Evolutionary conservation across 768 basidiomycete species (phyloP), one percentile per base, ranked within the genome.

Genomic region (Collybia sordida): DNA sequence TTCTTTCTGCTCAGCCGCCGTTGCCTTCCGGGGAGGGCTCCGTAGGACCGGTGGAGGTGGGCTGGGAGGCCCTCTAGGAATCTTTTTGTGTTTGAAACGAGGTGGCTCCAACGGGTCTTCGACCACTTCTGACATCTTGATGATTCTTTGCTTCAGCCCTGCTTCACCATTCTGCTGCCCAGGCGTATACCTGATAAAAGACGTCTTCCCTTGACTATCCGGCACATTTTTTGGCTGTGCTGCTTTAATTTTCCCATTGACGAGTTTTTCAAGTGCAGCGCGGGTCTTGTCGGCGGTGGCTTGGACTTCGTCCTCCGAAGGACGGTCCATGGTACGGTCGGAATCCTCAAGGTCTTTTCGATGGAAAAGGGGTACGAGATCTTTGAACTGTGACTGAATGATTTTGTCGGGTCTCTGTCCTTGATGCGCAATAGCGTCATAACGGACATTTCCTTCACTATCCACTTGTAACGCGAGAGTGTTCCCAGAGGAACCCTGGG

Each of bases 101-200:
- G 97, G 93, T 7, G 97, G 97, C 64, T 98, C 97, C 55, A 99
- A 67, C 1, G 97, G 97, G 66, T 99, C 97, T 70, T 99, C 97
- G 4, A 94, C 92, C 9, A 98, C 90, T 57, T 96, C 93, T 8
- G 93, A 85, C 95, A 99, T 98, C 69, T 99, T 99, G 70, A 99
- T 98, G 60, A 99, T 98, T 49, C 96, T 75, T 67, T 99, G 97
- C 66, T 95, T 90, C 61, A 93, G 65, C 4, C 82, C 88, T 6
- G 64, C 69, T 22, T 78, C 73, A 34, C 82, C 83, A 57, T 78
- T 80, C 65, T 94, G 91, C 60, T 94, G 92, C 7, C 93, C 93
- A 6, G 96, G 95, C 12, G 97, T 99, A 65, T 99, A 99, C 14
- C 97, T 88, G 55, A 99, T 92, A 68, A 93, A 99, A 7, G 83